A percentile compares a stretch with the other conserved stretches of the same genome.
phyloP scores from a whole-genome alignment of 208 protist species.

The Leishmania mexicana region DNA sequence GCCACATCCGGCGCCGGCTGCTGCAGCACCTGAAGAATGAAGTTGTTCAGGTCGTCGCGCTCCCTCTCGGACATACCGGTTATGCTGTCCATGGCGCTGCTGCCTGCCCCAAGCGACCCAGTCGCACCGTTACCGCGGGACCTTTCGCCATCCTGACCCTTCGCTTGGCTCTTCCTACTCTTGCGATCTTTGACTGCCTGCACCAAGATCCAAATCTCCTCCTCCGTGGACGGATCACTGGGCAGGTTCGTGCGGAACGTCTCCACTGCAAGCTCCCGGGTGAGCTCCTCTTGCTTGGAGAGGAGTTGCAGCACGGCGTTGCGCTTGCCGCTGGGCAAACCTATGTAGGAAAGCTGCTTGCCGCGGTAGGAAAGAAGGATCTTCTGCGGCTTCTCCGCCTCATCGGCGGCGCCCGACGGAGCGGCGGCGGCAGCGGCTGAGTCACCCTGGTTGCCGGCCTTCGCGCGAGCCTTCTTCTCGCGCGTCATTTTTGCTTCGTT shows the following conservation, averaged over 20 bases:
- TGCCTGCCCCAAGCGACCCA: neutral
- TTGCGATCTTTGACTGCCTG: conserved; percentile 33
- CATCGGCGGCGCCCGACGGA: conserved; percentile 10
- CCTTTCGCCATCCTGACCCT: conserved; percentile 1
- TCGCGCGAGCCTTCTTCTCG: conserved; percentile 41
- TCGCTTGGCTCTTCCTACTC: conserved; percentile 28
- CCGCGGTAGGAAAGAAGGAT: conserved; percentile 68
- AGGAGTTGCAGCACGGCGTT: conserved; percentile 77
- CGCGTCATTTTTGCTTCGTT: conserved; percentile 40
- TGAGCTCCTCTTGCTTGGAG: conserved; percentile 62
- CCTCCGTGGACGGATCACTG: conserved; percentile 38
- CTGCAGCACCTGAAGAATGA: conserved; percentile 77
- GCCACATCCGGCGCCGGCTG: conserved; percentile 45
- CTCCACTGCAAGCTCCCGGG: conserved; percentile 49
- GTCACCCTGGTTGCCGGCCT: neutral
- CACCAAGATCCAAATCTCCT: conserved; percentile 65
- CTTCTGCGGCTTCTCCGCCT: conserved; percentile 58
- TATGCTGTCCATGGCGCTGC: conserved; percentile 5
- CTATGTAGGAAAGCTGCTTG: conserved; percentile 76
- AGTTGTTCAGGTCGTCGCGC: conserved; percentile 72
- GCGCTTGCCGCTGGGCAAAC: conserved; percentile 64
- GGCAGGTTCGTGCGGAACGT: conserved; percentile 77
- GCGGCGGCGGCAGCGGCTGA: neutral
- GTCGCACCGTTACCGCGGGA: conserved; percentile 6
- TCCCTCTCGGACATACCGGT: conserved; percentile 61